Evolutionary conservation across 495 filamentous ascomycete genomes (phyloP).

Genomic region (Neurospora hispaniola): DNA sequence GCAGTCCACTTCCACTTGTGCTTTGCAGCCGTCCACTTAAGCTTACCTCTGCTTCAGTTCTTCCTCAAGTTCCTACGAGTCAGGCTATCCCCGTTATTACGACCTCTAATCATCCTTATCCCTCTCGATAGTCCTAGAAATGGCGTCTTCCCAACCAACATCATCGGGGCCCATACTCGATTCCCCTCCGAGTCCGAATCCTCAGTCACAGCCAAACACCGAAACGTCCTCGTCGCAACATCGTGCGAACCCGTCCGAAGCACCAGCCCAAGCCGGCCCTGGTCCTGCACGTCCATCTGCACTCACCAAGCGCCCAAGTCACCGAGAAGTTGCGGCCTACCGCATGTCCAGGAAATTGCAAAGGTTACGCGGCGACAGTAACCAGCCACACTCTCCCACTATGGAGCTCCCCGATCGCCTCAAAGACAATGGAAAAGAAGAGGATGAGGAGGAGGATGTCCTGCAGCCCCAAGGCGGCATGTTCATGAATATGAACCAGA

Average conservation of each 20-base stretch:
- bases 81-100: not conserved
- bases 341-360: constrained; percentile 42
- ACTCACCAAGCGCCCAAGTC: constrained; percentile 1
- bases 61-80: not conserved
- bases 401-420: constrained; percentile 72
- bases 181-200: not conserved
- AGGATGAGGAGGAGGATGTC: constrained; percentile 55
- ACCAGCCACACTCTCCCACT: constrained; percentile 40
- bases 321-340: constrained; percentile 17
- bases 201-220: not conserved
- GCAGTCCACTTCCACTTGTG: not conserved
- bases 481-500: constrained; percentile 79
- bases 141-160: constrained; percentile 8
- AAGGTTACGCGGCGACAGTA: constrained; percentile 43
- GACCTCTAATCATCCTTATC: not conserved
- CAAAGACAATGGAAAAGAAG: constrained; percentile 55
- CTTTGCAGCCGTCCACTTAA: not conserved
- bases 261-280: constrained; percentile 2
- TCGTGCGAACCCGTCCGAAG: not conserved
- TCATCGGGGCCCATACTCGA: constrained; percentile 7
- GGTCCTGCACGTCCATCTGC: not conserved
- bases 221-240: not conserved
- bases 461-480: constrained; percentile 49
- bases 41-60: not conserved
- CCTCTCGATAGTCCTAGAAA: not conserved